Percentiles rank a stretch among this genome's conserved stretches.
phyloP scores from a whole-genome alignment of 306 rosid genomes.

The Castanea mollissima region DNA sequence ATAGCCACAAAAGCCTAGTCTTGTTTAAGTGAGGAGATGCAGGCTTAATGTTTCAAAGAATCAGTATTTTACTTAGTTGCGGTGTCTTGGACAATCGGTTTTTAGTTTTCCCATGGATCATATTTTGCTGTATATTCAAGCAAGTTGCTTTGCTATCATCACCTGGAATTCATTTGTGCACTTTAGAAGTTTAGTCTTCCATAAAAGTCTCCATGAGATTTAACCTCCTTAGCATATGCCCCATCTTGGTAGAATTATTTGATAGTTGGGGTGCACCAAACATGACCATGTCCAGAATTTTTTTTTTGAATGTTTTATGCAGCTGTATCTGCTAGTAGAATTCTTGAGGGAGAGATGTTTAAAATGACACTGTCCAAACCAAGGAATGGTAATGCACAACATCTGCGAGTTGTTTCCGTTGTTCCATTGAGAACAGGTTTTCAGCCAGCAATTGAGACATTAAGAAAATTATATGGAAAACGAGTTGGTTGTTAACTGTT shows the following conservation, averaged over 20 bases:
- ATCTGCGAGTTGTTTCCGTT: constrained; percentile 42
- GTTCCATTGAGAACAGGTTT: constrained; percentile 53
- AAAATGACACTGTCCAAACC: constrained; percentile 53
- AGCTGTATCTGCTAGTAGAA: constrained; percentile 39
- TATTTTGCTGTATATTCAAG: background rate
- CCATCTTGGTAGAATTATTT: background rate
- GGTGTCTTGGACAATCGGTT: background rate
- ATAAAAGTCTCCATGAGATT: background rate
- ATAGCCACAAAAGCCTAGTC: background rate
- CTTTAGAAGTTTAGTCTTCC: background rate
- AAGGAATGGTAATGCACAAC: constrained; percentile 50
- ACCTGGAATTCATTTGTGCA: too few species aligned
- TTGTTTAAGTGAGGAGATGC: background rate
- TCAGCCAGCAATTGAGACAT: constrained; percentile 45
- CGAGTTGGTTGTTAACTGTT: constrained; percentile 22
- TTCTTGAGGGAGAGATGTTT: constrained; percentile 73
- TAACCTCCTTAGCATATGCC: background rate
- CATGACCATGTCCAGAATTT: background rate
- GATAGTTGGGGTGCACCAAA: background rate
- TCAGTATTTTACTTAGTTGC: background rate
- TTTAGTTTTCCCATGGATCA: background rate
- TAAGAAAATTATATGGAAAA: constrained; percentile 44
- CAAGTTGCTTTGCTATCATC: background rate
- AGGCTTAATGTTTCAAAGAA: background rate
- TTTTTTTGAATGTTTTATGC: constrained; percentile 26